phyloP scores from a whole-genome alignment of 2,329 filamentous ascomycete genomes.

The Sporothrix protearum region DNA sequence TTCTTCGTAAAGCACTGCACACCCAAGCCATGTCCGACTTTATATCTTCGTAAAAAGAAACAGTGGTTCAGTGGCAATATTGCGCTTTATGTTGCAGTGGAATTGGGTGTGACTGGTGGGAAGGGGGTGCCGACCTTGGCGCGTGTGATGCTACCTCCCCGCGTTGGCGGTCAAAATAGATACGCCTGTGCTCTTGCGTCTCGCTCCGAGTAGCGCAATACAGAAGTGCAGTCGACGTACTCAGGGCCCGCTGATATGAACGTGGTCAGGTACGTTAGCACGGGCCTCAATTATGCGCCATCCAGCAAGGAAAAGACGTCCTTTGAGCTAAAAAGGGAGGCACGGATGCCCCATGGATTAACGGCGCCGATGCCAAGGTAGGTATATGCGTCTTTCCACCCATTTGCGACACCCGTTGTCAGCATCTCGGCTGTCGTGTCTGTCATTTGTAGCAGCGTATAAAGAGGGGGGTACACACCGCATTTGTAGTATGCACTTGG shows the following conservation, averaged over 20 bases:
- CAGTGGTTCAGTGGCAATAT: neutral
- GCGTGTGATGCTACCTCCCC: neutral
- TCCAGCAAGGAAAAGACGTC: slow-evolving; percentile 18
- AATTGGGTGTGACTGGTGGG: too few relatives aligned
- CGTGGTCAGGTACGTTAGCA: neutral
- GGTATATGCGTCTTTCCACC: slow-evolving; percentile 60
- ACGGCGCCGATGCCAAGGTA: slow-evolving; percentile 58
- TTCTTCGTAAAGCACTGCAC: too few relatives aligned
- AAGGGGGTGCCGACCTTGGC: neutral
- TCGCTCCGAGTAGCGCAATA: too few relatives aligned
- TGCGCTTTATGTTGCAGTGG: neutral
- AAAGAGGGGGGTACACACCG: slow-evolving; percentile 44
- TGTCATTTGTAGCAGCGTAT: neutral
- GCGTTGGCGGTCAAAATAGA: neutral
- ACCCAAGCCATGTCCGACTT: too few relatives aligned
- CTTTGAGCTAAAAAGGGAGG: slow-evolving; percentile 36
- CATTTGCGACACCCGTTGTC: neutral
- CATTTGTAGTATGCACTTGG: slow-evolving; percentile 73
- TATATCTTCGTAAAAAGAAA: neutral
- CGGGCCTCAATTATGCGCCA: neutral
- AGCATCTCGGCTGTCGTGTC: neutral
- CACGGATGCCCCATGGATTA: slow-evolving; percentile 61
- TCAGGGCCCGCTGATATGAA: too few relatives aligned
- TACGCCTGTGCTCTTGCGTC: neutral
- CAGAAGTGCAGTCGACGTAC: too few relatives aligned